Evolutionary conservation across 148 eudicot genomes (phyloP).

Genomic region (Oxyria digyna): DNA sequence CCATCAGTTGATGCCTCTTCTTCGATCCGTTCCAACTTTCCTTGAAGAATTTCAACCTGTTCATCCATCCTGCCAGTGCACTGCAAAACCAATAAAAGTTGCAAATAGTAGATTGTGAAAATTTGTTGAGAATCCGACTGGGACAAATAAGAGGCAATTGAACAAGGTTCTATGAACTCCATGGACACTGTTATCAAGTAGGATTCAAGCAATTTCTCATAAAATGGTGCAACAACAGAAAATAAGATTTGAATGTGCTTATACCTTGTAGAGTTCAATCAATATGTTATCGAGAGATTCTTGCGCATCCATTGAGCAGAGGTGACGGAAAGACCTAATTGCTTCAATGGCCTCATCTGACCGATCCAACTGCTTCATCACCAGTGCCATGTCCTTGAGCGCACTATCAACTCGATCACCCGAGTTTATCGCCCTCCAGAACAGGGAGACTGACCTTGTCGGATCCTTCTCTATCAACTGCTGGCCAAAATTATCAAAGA

Average conservation of each 20-base stretch:
- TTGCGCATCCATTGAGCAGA: slow-evolving; percentile 59
- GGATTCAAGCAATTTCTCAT: neutral
- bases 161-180: no score
- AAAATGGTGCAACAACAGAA: neutral
- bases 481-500: neutral
- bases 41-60: slow-evolving; percentile 54
- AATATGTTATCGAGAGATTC: slow-evolving; percentile 71
- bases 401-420: slow-evolving; percentile 92
- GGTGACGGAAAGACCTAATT: slow-evolving; percentile 66
- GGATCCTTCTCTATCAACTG: slow-evolving; percentile 87
- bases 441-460: slow-evolving; percentile 55
- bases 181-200: neutral
- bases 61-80: slow-evolving; percentile 64
- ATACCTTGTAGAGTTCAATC: slow-evolving; percentile 79
- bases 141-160: no score
- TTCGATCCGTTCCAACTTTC: slow-evolving; percentile 55
- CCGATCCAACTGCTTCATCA: slow-evolving; percentile 68
- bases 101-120: neutral
- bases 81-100: slow-evolving; percentile 23
- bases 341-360: slow-evolving; percentile 92
- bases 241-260: no score
- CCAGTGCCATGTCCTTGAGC: slow-evolving; percentile 82
- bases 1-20: slow-evolving; percentile 44
- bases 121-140: no score
- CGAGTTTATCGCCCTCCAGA: slow-evolving; percentile 78